phyloP scores from a whole-genome alignment of 2,329 filamentous ascomycete species.

The Fonsecaea multimorphosa region DNA sequence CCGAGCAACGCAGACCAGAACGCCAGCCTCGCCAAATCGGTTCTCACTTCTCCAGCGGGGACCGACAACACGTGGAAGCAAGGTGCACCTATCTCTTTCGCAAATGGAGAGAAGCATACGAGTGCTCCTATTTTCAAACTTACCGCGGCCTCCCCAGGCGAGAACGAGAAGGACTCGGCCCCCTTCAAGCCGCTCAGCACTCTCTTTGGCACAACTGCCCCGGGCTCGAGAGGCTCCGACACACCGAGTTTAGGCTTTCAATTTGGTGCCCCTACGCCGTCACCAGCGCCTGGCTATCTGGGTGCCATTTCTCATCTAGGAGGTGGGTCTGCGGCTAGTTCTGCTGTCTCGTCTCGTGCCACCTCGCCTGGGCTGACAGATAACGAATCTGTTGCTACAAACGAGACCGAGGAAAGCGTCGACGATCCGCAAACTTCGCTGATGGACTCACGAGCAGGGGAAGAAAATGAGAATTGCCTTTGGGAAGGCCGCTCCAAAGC shows the following conservation, averaged over 20 bases:
- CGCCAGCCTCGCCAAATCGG: conserved; percentile 28
- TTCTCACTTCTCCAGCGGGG: conserved; percentile 36
- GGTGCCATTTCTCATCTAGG: conserved; percentile 40
- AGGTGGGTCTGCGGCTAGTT: conserved; percentile 44
- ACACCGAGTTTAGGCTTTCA: conserved; percentile 46
- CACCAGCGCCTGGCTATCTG: conserved; percentile 39
- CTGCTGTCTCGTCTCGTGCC: conserved; percentile 50
- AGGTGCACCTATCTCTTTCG: conserved; percentile 57
- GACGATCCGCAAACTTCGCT: conserved; percentile 69
- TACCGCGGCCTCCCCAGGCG: conserved; percentile 41
- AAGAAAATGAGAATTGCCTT: conserved; percentile 73
- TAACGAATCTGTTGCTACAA: conserved; percentile 48
- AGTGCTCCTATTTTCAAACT: conserved; percentile 40
- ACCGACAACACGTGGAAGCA: conserved; percentile 57
- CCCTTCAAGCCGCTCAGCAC: conserved; percentile 43
- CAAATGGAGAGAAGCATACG: conserved; percentile 41
- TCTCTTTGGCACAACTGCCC: conserved; percentile 41
- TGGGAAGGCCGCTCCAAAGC: conserved; percentile 75
- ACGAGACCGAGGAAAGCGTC: conserved; percentile 59
- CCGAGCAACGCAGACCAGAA: conserved; percentile 34
- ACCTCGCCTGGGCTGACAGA: conserved; percentile 56
- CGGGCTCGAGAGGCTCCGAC: conserved; percentile 33
- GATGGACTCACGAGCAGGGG: conserved; percentile 68
- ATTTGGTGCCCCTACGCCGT: conserved; percentile 44
- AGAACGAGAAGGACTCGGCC: conserved; percentile 31